Conservation (phyloP, 148 eudicot genomes). For the Chenopodium suecicum region DNA sequence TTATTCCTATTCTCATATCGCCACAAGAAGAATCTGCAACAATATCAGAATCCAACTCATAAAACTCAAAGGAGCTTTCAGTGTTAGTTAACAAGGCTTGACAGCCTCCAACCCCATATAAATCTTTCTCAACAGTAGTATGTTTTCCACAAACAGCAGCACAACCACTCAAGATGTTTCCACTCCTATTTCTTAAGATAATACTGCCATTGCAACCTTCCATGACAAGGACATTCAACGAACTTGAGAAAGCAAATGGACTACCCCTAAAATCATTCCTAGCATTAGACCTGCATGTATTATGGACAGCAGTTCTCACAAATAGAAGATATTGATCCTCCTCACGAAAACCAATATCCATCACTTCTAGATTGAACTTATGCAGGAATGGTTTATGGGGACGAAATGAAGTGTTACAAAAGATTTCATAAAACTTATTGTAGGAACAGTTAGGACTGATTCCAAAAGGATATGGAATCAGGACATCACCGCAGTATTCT, state of each 20-base stretch:
- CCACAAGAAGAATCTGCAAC: background rate
- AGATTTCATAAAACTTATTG: too few relatives aligned
- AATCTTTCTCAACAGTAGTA: background rate
- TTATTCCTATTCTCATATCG: background rate
- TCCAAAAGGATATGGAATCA: too few relatives aligned
- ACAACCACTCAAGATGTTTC: slow-evolving; percentile 24
- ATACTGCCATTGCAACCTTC: slow-evolving; percentile 29
- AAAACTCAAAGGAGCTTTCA: background rate
- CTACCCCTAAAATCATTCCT: slow-evolving; percentile 15
- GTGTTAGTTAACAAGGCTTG: slow-evolving; percentile 15
- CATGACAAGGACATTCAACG: slow-evolving; percentile 22
- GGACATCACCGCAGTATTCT: too few relatives aligned
- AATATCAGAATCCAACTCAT: background rate
- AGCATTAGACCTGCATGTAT: too few relatives aligned
- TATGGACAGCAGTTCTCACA: too few relatives aligned
- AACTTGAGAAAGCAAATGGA: slow-evolving; percentile 16
- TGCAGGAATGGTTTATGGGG: too few relatives aligned
- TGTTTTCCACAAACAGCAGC: slow-evolving; percentile 27
- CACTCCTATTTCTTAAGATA: slow-evolving; percentile 9
- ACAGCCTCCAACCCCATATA: slow-evolving; percentile 41
- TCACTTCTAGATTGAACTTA: too few relatives aligned
- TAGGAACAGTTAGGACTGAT: too few relatives aligned
- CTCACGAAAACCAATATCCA: too few relatives aligned
- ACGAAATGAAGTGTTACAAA: too few relatives aligned
- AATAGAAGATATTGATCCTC: too few relatives aligned